Evolutionary conservation across 352 stramenopile genomes (phyloP).

Genomic region (Phytophthora uliginosa): DNA sequence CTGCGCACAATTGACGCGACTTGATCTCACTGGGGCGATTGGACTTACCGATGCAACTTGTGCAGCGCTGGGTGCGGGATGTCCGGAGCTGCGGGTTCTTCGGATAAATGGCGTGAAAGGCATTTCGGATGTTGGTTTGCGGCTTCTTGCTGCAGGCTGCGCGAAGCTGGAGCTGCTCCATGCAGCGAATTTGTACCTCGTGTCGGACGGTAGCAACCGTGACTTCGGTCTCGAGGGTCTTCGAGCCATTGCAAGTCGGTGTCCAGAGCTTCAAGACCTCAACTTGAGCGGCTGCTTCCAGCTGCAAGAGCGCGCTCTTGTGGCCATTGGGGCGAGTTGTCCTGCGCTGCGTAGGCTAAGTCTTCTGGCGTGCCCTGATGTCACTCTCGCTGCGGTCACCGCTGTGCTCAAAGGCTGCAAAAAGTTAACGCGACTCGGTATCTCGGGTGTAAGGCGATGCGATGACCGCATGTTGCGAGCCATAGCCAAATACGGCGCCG

Average conservation of each 20-base stretch:
- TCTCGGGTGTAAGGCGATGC: slow-evolving; percentile 63
- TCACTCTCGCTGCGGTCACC: slow-evolving; percentile 78
- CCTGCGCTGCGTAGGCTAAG: slow-evolving; percentile 70
- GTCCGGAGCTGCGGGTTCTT: slow-evolving; percentile 47
- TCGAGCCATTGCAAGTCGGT: slow-evolving; percentile 82
- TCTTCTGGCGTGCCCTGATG: slow-evolving; percentile 83
- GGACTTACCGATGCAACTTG: slow-evolving; percentile 89
- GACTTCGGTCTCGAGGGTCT: slow-evolving; percentile 94
- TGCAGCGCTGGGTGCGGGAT: slow-evolving; percentile 55
- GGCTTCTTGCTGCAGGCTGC: slow-evolving; percentile 88
- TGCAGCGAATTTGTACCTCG: slow-evolving; percentile 87
- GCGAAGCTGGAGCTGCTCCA: slow-evolving; percentile 78
- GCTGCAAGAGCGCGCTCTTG: slow-evolving; percentile 81
- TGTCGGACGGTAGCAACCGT: slow-evolving; percentile 94
- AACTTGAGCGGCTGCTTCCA: slow-evolving; percentile 85
- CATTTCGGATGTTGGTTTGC: slow-evolving; percentile 86
- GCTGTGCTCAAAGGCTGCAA: slow-evolving; percentile 71
- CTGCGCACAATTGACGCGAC: slow-evolving; percentile 74
- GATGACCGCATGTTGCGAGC: slow-evolving; percentile 73
- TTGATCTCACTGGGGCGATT: slow-evolving; percentile 86
- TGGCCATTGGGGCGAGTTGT: slow-evolving; percentile 76
- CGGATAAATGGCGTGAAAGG: slow-evolving; percentile 75
- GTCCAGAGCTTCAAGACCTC: slow-evolving; percentile 59
- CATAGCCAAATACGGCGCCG: slow-evolving; percentile 42
- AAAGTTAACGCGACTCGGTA: slow-evolving; percentile 54